Evolutionary conservation across 2,329 filamentous ascomycete genomes (phyloP).

Genomic region (Penicillium sp.): DNA sequence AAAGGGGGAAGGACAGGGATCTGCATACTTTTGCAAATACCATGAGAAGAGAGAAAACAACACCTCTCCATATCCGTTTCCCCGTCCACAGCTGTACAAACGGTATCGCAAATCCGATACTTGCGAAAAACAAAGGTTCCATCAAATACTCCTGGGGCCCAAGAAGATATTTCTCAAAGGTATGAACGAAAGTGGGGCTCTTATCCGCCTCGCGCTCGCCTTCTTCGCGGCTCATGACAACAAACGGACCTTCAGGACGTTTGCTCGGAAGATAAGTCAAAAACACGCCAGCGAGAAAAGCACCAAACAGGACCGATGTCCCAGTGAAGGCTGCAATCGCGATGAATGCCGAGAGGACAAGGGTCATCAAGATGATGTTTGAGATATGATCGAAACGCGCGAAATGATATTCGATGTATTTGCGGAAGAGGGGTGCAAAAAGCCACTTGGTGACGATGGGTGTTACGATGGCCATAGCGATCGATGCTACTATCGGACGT

Average conservation of each 20-base stretch:
- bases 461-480: conserved; percentile 36
- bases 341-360: conserved; percentile 34
- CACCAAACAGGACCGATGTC: conserved; percentile 41
- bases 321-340: conserved; percentile 38
- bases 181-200: conserved; percentile 41
- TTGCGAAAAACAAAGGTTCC: conserved; percentile 35
- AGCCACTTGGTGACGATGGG: conserved; percentile 40
- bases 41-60: conserved; percentile 33
- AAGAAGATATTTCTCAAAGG: conserved; percentile 40
- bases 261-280: conserved; percentile 40
- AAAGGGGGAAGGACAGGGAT: not conserved
- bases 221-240: conserved; percentile 35
- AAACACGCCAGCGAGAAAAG: conserved; percentile 39
- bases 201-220: conserved; percentile 35
- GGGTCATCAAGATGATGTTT: conserved; percentile 37
- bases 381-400: conserved; percentile 35
- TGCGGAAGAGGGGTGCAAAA: conserved; percentile 40
- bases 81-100: conserved; percentile 35
- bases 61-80: conserved; percentile 32
- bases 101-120: conserved; percentile 34
- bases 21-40: conserved; percentile 28
- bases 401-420: conserved; percentile 36
- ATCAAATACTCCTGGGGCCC: conserved; percentile 36
- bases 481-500: conserved; percentile 40
- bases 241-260: conserved; percentile 37